Percentiles rank a stretch among this genome's conserved stretches.
phyloP scores from a whole-genome alignment of 805 yeast genomes.

The Cyberlindnera mycetangii region DNA sequence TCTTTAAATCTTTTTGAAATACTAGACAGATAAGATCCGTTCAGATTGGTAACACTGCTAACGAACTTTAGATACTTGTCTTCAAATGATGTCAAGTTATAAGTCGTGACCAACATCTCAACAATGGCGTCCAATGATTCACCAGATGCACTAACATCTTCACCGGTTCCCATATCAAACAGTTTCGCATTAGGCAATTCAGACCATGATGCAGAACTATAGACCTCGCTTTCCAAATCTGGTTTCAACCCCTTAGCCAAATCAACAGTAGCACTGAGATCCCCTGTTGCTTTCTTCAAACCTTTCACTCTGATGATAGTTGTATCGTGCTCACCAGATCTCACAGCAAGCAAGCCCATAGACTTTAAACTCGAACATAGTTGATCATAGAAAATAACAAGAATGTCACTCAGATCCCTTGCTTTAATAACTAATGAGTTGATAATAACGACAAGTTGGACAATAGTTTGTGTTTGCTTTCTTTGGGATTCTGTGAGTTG shows the following conservation, averaged over 20 bases:
- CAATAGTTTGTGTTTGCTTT: constrained; percentile 26
- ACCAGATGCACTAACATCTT: constrained; percentile 10
- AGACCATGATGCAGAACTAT: constrained; percentile 46
- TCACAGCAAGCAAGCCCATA: constrained; percentile 69
- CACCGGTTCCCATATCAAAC: constrained; percentile 6
- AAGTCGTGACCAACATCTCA: constrained; percentile 18
- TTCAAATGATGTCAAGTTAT: constrained; percentile 26
- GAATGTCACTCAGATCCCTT: constrained; percentile 40
- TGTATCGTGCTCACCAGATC: constrained; percentile 30
- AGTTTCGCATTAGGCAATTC: constrained; percentile 30
- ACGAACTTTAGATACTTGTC: constrained; percentile 25
- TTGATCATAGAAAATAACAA: constrained; percentile 26
- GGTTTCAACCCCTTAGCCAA: constrained; percentile 39
- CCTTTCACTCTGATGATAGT: constrained; percentile 79
- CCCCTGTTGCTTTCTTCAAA: constrained; percentile 43
- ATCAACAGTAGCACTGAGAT: constrained; percentile 36
- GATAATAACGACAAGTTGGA: constrained; percentile 32
- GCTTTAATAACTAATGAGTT: constrained; percentile 34
- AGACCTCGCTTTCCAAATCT: constrained; percentile 35
- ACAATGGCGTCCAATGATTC: constrained; percentile 19
- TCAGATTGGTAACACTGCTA: constrained; percentile 27
- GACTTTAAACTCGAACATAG: constrained; percentile 24
- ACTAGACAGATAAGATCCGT: constrained; percentile 34
- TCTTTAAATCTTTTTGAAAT: constrained; percentile 79
- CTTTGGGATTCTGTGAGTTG: constrained; percentile 1